phyloP scores from a whole-genome alignment of 2,329 filamentous ascomycete genomes.

The Exophiala oligosperma region DNA sequence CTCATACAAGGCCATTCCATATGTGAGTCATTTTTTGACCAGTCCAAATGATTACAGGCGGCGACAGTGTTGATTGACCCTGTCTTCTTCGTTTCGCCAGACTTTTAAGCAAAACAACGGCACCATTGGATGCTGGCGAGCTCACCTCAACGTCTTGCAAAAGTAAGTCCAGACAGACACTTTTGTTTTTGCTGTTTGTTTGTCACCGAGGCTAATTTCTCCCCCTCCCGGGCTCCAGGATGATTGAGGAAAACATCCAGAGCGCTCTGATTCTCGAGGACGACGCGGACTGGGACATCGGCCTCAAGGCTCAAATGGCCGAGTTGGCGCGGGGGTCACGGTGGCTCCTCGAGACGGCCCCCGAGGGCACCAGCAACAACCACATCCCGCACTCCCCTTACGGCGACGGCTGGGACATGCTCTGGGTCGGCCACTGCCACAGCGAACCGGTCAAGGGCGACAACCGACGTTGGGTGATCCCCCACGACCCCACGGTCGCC shows the following conservation, averaged over 20 bases:
- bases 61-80: not conserved
- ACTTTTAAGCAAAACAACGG: slow-evolving; percentile 25
- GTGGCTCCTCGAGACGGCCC: not conserved
- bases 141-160: slow-evolving; percentile 42
- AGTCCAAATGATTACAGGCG: too few relatives aligned
- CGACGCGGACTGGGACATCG: slow-evolving; percentile 58
- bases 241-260: slow-evolving; percentile 46
- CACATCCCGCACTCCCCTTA: slow-evolving; percentile 41
- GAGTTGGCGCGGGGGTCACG: slow-evolving; percentile 30
- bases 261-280: slow-evolving; percentile 57
- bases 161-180: slow-evolving; percentile 23
- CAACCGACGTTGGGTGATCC: slow-evolving; percentile 29
- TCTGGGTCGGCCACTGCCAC: slow-evolving; percentile 53
- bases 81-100: not conserved
- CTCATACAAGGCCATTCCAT: slow-evolving; percentile 44
- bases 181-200: not conserved
- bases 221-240: slow-evolving; percentile 14
- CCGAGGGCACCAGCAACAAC: too few relatives aligned
- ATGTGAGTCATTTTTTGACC: not conserved
- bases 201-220: too few relatives aligned
- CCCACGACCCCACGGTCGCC: slow-evolving; percentile 32
- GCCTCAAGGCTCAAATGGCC: slow-evolving; percentile 50
- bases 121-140: slow-evolving; percentile 45
- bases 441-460: slow-evolving; percentile 26
- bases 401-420: slow-evolving; percentile 52